Conservation (phyloP, 768 basidiomycete species). For the Boletus fagicola region DNA sequence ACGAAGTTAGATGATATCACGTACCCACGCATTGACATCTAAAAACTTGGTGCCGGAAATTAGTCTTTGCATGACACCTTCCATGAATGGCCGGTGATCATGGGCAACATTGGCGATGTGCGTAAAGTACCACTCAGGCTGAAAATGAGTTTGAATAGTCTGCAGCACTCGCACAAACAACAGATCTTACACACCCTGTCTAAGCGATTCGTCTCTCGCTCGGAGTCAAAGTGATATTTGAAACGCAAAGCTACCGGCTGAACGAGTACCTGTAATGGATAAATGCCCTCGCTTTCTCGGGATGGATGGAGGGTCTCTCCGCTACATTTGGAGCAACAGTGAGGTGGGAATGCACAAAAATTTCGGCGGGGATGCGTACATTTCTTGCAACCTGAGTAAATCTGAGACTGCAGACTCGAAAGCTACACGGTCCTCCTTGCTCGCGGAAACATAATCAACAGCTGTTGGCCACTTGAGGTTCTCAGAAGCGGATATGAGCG, state of each 20-base stretch:
- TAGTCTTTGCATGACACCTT: constrained; percentile 67
- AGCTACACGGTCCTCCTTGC: constrained; percentile 48
- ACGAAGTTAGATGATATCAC: constrained; percentile 17
- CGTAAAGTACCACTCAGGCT: constrained; percentile 98
- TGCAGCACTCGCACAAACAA: background rate
- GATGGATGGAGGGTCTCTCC: constrained; percentile 47
- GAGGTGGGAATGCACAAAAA: background rate
- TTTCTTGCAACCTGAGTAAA: constrained; percentile 69
- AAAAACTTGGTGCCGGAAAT: constrained; percentile 61
- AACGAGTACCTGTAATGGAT: constrained; percentile 81
- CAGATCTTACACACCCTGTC: constrained; percentile 66
- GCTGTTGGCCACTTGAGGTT: constrained; percentile 81
- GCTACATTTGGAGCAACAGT: constrained; percentile 34
- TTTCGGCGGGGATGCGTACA: constrained; percentile 50
- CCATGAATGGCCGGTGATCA: constrained; percentile 82
- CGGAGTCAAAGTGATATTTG: constrained; percentile 92
- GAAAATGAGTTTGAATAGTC: constrained; percentile 3
- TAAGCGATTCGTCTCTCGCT: constrained; percentile 81
- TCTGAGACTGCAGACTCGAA: constrained; percentile 83
- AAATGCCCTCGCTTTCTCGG: constrained; percentile 52
- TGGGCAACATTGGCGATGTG: constrained; percentile 85
- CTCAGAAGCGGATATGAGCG: constrained; percentile 64
- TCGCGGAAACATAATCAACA: constrained; percentile 58
- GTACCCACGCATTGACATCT: constrained; percentile 73
- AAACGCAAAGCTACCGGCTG: constrained; percentile 84